Evolutionary conservation across 1,139 yeast species (phyloP).

Genomic region (Debaryomyces nepalensis): DNA sequence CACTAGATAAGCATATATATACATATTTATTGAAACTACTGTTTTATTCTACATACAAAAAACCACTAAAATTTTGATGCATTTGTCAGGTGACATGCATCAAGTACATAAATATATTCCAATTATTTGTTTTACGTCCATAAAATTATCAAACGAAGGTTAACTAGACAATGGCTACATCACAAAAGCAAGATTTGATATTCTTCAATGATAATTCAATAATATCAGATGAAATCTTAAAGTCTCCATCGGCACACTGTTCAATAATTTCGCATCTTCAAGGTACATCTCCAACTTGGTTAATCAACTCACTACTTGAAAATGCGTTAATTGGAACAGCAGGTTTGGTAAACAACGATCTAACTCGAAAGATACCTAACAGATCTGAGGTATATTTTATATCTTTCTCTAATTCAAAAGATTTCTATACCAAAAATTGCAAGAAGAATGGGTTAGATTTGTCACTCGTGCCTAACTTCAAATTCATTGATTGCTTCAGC

Average conservation of each 20-base stretch:
- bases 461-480: conserved; percentile 32
- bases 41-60: too few species aligned
- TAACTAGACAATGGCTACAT: conserved; percentile 11
- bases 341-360: conserved; percentile 39
- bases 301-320: conserved; percentile 53
- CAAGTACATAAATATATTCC: too few species aligned
- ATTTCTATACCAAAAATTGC: conserved; percentile 41
- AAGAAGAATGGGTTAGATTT: conserved; percentile 52
- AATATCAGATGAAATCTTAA: conserved; percentile 33
- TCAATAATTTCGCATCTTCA: conserved; percentile 58
- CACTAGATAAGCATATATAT: not conserved
- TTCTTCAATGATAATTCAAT: conserved; percentile 60
- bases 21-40: not conserved
- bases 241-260: conserved; percentile 29
- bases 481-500: conserved; percentile 50
- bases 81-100: conserved; percentile 7
- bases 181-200: conserved; percentile 63
- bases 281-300: conserved; percentile 74
- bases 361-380: conserved; percentile 23
- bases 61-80: not conserved
- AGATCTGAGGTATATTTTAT: conserved; percentile 43
- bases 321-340: conserved; percentile 49
- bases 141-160: too few species aligned
- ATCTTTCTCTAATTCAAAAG: conserved; percentile 48
- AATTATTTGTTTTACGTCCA: too few species aligned